A percentile compares a stretch with the other conserved stretches of the same genome.
Evolutionary conservation across 148 eudicot genomes (phyloP).

Genomic region (Spergularia marina): DNA sequence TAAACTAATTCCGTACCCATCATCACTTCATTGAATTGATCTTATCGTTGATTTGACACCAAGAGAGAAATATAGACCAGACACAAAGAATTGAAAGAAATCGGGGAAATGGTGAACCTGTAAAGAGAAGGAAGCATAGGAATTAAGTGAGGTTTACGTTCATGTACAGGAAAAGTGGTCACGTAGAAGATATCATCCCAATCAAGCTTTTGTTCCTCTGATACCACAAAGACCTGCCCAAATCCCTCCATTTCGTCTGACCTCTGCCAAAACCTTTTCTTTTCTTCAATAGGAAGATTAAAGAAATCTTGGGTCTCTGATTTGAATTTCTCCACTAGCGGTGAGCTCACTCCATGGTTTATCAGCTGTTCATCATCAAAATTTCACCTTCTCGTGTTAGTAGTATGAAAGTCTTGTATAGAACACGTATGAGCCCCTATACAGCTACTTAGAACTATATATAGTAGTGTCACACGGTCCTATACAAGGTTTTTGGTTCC

Average conservation of each 20-base stretch:
- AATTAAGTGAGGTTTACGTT: constrained; percentile 22
- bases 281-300: constrained; percentile 33
- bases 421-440: too few species aligned
- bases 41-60: too few species aligned
- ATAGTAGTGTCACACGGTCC: too few species aligned
- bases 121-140: constrained; percentile 25
- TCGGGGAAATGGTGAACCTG: constrained; percentile 9
- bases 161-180: constrained; percentile 23
- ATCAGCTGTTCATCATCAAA: constrained; percentile 15
- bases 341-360: constrained; percentile 33
- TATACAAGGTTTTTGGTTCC: too few species aligned
- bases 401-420: too few species aligned
- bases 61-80: too few species aligned
- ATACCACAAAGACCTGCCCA: constrained; percentile 35
- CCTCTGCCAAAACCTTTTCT: constrained; percentile 30
- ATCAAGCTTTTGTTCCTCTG: constrained; percentile 41
- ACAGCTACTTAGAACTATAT: too few species aligned
- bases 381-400: not conserved
- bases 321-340: constrained; percentile 29
- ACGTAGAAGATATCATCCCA: constrained; percentile 36
- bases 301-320: constrained; percentile 21
- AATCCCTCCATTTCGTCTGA: constrained; percentile 30
- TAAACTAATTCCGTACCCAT: too few species aligned
- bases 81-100: too few species aligned
- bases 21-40: too few species aligned